Evolutionary conservation across 225 moss, liverwort and hornwort species (phyloP), one percentile per base, ranked within the genome.

Genomic region (Physcomitrium patens): DNA sequence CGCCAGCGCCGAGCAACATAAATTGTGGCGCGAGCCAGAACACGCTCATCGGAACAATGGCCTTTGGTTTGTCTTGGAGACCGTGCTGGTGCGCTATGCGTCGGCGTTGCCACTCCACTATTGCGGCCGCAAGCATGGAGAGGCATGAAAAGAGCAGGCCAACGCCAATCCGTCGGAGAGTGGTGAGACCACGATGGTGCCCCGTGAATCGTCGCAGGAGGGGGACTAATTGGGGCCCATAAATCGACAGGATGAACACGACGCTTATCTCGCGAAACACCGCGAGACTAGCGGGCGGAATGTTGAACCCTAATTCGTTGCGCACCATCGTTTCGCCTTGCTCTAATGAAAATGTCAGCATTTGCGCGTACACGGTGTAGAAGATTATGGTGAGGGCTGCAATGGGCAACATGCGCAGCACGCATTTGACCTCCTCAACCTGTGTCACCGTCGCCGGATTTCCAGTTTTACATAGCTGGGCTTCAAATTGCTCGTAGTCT

Each of bases 1-100:
- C 90, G 5, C 84, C 86, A 0, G 67, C 66, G 0, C 90, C 90
- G 9, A 89, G 49, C 9, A 93, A 16, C 11, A 77, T n/a, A 22
- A 86, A 86, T 45, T 93, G 92, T 0, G 92, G 92, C 9, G 75
- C 70, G 3, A 93, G 80, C 91, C 89, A 91, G 67, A 87, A 85
- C 15, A 82, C 85, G 6, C 83, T 82, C 75, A 87, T 81, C 0
- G 76, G 75, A 4, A 61, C 23, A 2, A 24, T 77, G 0, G 9
- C 57, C 0, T 68, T 16, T 2, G 78, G 68, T 2, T 12, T 8
- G 3, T 83, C 68, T 18, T 12, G 20, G 3, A 79, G 52, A 0
- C 56, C 58, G 5, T 74, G 74, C 10, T 2, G 1, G 19, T 57
- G 49, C 0, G 80, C 79, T 0, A 77, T 16, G 3, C 15, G 61